These are phyloP conservation scores for Ceratocystis cacaofunesta DNA, from an alignment of 2,329 filamentous ascomycete genomes.

Conservation along the genomic window DNA sequence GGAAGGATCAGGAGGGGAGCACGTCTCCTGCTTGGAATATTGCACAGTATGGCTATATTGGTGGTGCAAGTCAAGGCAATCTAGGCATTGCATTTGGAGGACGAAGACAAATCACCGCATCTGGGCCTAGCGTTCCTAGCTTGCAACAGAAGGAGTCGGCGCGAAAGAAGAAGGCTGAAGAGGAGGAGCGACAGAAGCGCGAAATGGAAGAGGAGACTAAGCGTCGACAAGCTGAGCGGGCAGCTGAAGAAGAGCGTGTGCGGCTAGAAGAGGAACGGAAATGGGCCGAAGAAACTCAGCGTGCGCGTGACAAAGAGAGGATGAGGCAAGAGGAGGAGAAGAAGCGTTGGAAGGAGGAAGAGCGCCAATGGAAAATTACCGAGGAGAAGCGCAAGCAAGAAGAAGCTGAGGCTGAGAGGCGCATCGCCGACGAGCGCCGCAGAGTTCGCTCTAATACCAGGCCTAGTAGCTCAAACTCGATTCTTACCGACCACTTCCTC, in stretches of 20 bases:
- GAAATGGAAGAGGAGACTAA: conserved; percentile 39
- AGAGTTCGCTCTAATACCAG: conserved; percentile 34
- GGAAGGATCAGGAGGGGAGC: conserved; percentile 59
- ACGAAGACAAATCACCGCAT: conserved; percentile 78
- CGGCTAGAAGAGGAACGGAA: conserved; percentile 47
- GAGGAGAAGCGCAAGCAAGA: conserved; percentile 58
- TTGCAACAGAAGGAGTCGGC: conserved; percentile 69
- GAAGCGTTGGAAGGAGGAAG: conserved; percentile 62
- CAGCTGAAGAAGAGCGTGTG: conserved; percentile 47
- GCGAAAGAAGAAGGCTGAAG: conserved; percentile 40
- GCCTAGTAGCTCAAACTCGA: conserved; percentile 25
- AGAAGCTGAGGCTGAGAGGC: conserved; percentile 56
- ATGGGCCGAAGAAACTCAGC: conserved; percentile 51
- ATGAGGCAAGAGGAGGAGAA: conserved; percentile 51
- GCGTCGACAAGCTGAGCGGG: conserved; percentile 31
- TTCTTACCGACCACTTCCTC: conserved; percentile 24
- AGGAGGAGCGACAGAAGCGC: conserved; percentile 43
- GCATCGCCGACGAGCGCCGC: conserved; percentile 50
- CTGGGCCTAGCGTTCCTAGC: conserved; percentile 63
- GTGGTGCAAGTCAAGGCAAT: conserved; percentile 89
- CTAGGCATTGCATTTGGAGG: conserved; percentile 86
- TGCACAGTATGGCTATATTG: conserved; percentile 96
- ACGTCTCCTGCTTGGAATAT: conserved; percentile 96
- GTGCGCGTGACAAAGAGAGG: conserved; percentile 44
- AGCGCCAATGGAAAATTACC: conserved; percentile 60